phyloP scores from a whole-genome alignment of 202 grass and related monocot genomes.

The Zoysia matrella region DNA sequence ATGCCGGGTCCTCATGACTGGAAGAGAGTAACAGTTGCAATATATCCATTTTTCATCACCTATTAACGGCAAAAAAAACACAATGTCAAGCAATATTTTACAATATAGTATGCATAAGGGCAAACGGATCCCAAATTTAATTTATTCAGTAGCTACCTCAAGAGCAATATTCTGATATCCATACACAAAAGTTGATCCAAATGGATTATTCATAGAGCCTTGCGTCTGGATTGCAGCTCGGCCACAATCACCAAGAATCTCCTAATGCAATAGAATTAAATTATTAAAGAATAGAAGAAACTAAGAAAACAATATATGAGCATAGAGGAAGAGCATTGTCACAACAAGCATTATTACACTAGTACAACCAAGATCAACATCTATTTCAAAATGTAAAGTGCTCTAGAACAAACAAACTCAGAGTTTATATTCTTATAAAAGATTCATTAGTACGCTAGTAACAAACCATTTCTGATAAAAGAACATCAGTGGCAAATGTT shows the following conservation, averaged over 20 bases:
- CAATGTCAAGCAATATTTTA: neutral
- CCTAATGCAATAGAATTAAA: slow-evolving; percentile 56
- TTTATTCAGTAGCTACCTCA: slow-evolving; percentile 55
- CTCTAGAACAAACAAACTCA: slow-evolving; percentile 20
- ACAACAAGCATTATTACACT: slow-evolving; percentile 14
- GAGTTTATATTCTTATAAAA: neutral
- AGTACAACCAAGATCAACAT: neutral
- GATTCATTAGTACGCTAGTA: neutral
- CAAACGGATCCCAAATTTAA: too few relatives aligned
- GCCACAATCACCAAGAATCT: slow-evolving; percentile 86
- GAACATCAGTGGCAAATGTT: neutral
- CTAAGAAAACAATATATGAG: neutral
- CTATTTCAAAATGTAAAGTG: neutral
- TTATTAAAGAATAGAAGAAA: neutral
- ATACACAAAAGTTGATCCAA: slow-evolving; percentile 97
- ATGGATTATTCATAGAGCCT: slow-evolving; percentile 97
- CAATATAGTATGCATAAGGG: too few relatives aligned
- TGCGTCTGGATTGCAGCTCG: slow-evolving; percentile 97
- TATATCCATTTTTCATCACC: slow-evolving; percentile 98
- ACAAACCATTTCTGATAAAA: neutral
- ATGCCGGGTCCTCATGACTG: slow-evolving; percentile 60
- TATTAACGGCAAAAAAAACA: slow-evolving; percentile 32
- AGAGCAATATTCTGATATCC: slow-evolving; percentile 96
- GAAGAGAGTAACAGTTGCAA: slow-evolving; percentile 93
- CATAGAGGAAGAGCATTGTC: neutral